Evolutionary conservation across 75 land plant species (phyloP), one percentile per base, ranked within the genome.

Genomic region (Selaginella moellendorffii): DNA sequence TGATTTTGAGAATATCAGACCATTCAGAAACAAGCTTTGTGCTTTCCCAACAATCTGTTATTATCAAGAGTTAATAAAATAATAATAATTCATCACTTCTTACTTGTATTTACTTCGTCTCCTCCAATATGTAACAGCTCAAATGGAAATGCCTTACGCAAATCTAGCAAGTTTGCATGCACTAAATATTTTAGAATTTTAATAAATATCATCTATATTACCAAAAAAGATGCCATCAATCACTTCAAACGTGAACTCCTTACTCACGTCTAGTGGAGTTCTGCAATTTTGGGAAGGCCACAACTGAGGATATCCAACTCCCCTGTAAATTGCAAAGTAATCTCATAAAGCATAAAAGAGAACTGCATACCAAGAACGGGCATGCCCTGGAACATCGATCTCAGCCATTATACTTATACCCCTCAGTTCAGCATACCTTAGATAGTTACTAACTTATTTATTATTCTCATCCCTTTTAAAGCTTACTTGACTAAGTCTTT

Each of bases 401-500:
- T 91, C 97, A 31, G 97, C 86, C 97, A 91, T 87, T 18, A 91
- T 74, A 71, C 81, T 79, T 54, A 91, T 82, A 31, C 97, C 90
- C 83, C 76, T 19, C 31, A 68, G 46, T 5, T 14, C 10, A 36
- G 46, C 46, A 14, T 36, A 36, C 46, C 46, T 36, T 36, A 36
- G 14, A 36, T 5, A 36, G 10, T 14, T 5, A 36, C 10, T 14
- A 5, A 14, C 46, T 36, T 29, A 68, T 26, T 42, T 1, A 27
- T 30, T 28, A 28, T 8, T 25, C 20, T 22, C 20, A 2, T 23
- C 1, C 26, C 23, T 20, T 10, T 2, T 54, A 62, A 14, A 21
- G 52, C 93, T 54, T 77, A 87, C 97, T 77, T 76, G 20, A 91
- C 97, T 74, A 92, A 78, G 31, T 81, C 86, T 64, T 63, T 30